Evolutionary conservation across 177 flowering plant species (phyloP), one percentile per base, ranked within the genome.

Genomic region (Vitis hybrid): DNA sequence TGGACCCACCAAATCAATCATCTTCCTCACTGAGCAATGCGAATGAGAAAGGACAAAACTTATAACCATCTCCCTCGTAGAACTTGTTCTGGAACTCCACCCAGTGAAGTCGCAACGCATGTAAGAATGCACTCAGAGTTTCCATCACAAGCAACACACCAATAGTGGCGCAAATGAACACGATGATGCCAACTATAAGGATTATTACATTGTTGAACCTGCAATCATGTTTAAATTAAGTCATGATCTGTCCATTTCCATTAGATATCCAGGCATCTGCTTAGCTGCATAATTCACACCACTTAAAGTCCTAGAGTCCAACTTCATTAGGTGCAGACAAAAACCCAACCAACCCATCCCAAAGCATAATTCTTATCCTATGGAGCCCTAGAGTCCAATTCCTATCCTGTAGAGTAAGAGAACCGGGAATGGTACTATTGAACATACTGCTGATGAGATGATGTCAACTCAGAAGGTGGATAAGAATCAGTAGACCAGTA

Each of bases 131-230:
- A 79, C 97, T 95, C 9, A 95, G 83, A 7, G 99, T 91, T 79
- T 95, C 99, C 99, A 95, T 95, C 72, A 95, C 93, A 11, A 95
- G 86, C 81, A 95, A 73, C 67, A 95, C 99, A 14, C 97, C 99
- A 2, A 95, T 92, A 2, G 98, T 95, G 3, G 98, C 99, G 68
- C 59, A 90, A 69, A 93, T 75, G 69, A 93, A 95, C 64, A 95
- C 82, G 15, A 93, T 74, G 79, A 93, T 84, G 70, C 98, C 98
- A 51, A 93, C 78, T 28, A 86, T 67, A 13, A 88, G 87, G 71
- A 91, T 89, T 13, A 93, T 11, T 18, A 92, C 64, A 64, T 90
- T 95, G 83, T 93, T 91, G 90, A 69, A 93, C 88, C 99, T 95
- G 92, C 38, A 38, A 5, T 11, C 24, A 56, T 22, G 54, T 33